Base-by-base conservation (phyloP, 768 basidiomycete species). In the Leccinum subtestaceum region DNA sequence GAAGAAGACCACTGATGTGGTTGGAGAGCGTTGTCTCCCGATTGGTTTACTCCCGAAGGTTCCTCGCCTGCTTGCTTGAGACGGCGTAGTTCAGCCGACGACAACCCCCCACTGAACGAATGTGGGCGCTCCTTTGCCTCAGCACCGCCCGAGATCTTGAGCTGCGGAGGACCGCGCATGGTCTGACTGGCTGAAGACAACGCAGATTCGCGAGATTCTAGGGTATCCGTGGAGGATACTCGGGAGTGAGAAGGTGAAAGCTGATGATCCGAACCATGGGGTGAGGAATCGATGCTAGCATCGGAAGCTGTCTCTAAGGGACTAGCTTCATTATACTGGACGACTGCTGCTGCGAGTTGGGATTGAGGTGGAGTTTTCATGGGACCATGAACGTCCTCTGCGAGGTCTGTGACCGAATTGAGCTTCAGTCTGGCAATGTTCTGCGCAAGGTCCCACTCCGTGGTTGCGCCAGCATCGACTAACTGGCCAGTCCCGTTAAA, bases 211-310 rank as follows among this genome's bases (percentile, higher is more conserved):
- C 83, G 87, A 57, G 84, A 83, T 52, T 80, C 77, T 29, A 85
- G 81, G 32, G 86, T 87, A 74, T 91, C 90, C 62, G 87, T 85
- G n/a, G 91, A 91, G 27, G 89, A 91, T 54, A 87, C 91, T 56
- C 90, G 85, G 62, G 90, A 91, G 73, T 91, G 90, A 62, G 87
- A 85, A 29, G 83, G 79, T 55, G 75, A 80, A 65, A 85, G 84
- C 60, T 82, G 81, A 72, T 87, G 85, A 63, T 89, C 87, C 61
- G 85, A 81, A 47, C 81, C 74, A 55, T 86, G 83, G 19, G 89
- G 87, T 36, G 89, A 89, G 52, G 89, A 91, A 65, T 84, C 86
- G 52, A 84, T 77, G 69, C 89, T 91, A 54, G 84, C 80, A 67
- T 81, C 84, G 32, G 88, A 91, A 34, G 84, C 82, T 10, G 87